Percentiles rank a stretch among this genome's conserved stretches.
Evolutionary conservation across 1,284 basidiomycete species (phyloP).

Genomic region (Sutorius eximius): DNA sequence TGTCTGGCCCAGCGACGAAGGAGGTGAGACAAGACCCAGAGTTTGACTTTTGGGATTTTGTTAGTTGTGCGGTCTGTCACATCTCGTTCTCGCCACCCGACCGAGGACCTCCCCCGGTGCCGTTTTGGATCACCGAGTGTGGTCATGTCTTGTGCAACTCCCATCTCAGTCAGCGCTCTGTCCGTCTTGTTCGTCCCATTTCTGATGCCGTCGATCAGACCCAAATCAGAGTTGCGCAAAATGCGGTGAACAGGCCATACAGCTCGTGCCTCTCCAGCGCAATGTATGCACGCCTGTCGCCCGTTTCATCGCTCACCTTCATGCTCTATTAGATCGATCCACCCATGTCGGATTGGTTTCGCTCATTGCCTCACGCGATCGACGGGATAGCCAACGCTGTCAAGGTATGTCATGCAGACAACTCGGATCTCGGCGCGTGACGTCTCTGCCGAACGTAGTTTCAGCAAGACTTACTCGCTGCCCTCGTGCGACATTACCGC

Average conservation of each 20-base stretch:
- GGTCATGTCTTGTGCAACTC: conserved; percentile 80
- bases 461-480: conserved; percentile 72
- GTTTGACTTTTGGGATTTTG: conserved; percentile 78
- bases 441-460: conserved; percentile 46
- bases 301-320: not conserved
- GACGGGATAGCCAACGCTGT: conserved; percentile 63
- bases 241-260: conserved; percentile 62
- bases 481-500: conserved; percentile 62
- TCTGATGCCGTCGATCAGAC: conserved; percentile 40
- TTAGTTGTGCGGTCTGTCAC: conserved; percentile 66
- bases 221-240: conserved; percentile 67
- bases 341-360: conserved; percentile 80
- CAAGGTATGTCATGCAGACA: conserved; percentile 47
- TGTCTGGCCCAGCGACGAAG: conserved; percentile 38
- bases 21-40: conserved; percentile 30
- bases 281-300: conserved; percentile 48
- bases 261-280: conserved; percentile 67
- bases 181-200: not conserved
- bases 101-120: conserved; percentile 52
- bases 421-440: not conserved
- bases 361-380: conserved; percentile 55
- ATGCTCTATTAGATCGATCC: conserved; percentile 56
- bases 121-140: conserved; percentile 84
- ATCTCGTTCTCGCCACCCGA: conserved; percentile 54
- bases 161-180: conserved; percentile 64